Evolutionary conservation across 2,329 filamentous ascomycete species (phyloP), one percentile per base, ranked within the genome.

Genomic region (Alternaria ethzedia): DNA sequence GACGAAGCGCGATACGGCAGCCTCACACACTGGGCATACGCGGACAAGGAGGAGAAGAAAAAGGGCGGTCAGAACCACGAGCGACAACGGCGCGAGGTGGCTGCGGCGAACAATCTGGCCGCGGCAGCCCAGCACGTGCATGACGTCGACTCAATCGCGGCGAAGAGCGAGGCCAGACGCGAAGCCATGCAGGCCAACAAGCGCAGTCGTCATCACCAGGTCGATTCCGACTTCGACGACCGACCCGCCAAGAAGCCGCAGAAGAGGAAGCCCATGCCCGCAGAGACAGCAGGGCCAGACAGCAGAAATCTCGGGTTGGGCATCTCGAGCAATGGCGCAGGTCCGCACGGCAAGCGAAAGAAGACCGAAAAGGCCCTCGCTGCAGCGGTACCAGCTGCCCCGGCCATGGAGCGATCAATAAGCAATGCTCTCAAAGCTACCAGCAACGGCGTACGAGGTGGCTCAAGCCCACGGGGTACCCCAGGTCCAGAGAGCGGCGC

Each of bases 1-100:
- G 94, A 97, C 65, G 94, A 98, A 81, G 93, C 96, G 58, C 93
- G 96, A 80, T 90, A 94, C 83, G 96, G 96, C 55, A 98, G 94
- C 81, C 87, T 89, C 63, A 92, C 89, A 56, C 96, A 99, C 80
- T 99, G 96, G 96, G 96, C 95, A 52, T 98, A 98, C 78, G 91
- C 92, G 20, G 92, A 95, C 75, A 91, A 95, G 68, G 86, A 89
- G 58, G 79, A 84, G 59, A 85, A 86, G 68, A 89, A 88, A 72
- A 81, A 82, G 58, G 81, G 81, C 3, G 83, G 86, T n/a, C 83
- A 87, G 23, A 86, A 89, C 47, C 89, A 89, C 30, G 92, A 96
- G 77, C 86, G 91, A 25, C 90, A 91, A 51, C 87, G 93, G 64
- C 88, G 93, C 67, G 94, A 97, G 75, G 91, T 91, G 21, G 91